These are phyloP conservation scores for Sporothrix phasma DNA, from an alignment of 2,329 filamentous ascomycete species.

Conservation along the genomic window DNA sequence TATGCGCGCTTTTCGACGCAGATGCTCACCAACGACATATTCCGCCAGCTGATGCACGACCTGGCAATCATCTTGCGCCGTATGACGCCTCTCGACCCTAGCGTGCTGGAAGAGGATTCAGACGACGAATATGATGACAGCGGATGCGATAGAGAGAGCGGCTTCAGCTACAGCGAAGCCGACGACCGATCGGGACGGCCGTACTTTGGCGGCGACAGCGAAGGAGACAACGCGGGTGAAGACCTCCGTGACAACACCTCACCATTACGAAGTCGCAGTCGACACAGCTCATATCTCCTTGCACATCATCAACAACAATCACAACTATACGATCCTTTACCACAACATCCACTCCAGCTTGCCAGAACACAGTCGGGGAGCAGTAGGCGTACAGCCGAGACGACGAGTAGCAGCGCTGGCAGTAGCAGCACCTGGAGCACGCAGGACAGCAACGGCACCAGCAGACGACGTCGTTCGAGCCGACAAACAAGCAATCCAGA, in stretches of 20 bases:
- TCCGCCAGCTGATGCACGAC: slow-evolving; percentile 69
- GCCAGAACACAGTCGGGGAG: neutral
- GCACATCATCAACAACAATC: slow-evolving; percentile 12
- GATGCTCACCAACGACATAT: slow-evolving; percentile 58
- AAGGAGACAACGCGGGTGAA: slow-evolving; percentile 26
- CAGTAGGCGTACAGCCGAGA: neutral
- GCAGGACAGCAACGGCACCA: slow-evolving; percentile 10
- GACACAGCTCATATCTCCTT: slow-evolving; percentile 15
- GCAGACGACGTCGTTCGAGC: slow-evolving; percentile 1
- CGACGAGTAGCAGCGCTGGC: neutral
- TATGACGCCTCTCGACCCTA: slow-evolving; percentile 57
- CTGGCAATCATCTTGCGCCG: slow-evolving; percentile 72
- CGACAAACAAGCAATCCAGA: neutral
- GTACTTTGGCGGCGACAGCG: slow-evolving; percentile 18
- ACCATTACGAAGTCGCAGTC: slow-evolving; percentile 36
- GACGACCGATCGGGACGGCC: neutral
- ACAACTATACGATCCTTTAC: neutral
- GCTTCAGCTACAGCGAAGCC: slow-evolving; percentile 17
- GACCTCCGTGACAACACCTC: slow-evolving; percentile 41
- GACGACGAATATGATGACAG: slow-evolving; percentile 20
- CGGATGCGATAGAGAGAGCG: slow-evolving; percentile 25
- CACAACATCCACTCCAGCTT: neutral
- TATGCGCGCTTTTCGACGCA: slow-evolving; percentile 68
- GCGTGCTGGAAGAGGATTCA: slow-evolving; percentile 33
- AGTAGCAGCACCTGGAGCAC: neutral